These are phyloP conservation scores for Petunia axillaris DNA, from an alignment of 257 asterid species.

Conservation along the genomic window DNA sequence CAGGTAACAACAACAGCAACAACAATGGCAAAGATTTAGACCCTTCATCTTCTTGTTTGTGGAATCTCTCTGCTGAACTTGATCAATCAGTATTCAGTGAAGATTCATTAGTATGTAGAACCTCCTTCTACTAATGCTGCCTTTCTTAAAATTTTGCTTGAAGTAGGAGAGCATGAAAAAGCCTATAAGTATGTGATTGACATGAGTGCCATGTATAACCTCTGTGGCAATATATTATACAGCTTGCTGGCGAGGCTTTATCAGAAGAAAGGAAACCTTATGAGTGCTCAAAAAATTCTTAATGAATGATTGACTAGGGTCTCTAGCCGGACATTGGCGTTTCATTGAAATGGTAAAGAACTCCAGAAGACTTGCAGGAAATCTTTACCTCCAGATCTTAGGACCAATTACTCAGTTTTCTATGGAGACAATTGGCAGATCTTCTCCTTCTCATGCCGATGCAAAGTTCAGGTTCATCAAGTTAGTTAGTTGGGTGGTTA, in stretches of 20 bases:
- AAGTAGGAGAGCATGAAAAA: conserved; percentile 46
- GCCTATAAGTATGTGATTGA: conserved; percentile 59
- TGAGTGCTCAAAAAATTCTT: conserved; percentile 55
- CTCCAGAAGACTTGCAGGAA: conserved; percentile 47
- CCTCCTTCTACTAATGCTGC: conserved; percentile 56
- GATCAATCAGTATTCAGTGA: conserved; percentile 54
- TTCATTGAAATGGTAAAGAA: conserved; percentile 45
- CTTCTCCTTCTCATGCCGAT: too few species aligned
- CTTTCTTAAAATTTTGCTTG: conserved; percentile 51
- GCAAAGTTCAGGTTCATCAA: too few species aligned
- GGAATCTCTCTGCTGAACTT: conserved; percentile 66
- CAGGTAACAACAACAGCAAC: conserved; percentile 52
- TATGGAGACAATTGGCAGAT: too few species aligned
- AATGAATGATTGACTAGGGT: conserved; percentile 72
- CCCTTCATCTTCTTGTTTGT: conserved; percentile 59
- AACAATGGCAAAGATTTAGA: conserved; percentile 44
- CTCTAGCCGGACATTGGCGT: conserved; percentile 58
- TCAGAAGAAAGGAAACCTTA: conserved; percentile 49
- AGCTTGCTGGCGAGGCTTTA: conserved; percentile 67
- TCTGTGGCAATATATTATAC: conserved; percentile 50
- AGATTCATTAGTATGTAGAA: conserved; percentile 44
- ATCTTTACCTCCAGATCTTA: conserved; percentile 50
- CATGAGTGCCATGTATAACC: conserved; percentile 40
- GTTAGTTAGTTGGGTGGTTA: too few species aligned
- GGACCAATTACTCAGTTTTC: conserved; percentile 14